These are phyloP conservation scores for Eutypa lata DNA, from an alignment of 2,329 filamentous ascomycete species.

Conservation along the genomic window DNA sequence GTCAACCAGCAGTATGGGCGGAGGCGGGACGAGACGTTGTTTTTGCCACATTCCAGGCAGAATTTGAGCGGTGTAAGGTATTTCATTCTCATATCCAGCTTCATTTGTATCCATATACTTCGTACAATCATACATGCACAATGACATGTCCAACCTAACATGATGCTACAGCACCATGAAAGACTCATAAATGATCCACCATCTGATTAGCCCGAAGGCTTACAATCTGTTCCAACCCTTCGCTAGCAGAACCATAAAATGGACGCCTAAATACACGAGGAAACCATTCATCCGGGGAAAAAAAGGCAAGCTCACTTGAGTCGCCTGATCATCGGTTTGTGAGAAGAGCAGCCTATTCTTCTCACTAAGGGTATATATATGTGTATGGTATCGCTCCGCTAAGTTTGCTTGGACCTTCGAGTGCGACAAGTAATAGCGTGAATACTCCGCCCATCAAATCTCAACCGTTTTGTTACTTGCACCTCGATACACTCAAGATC, in stretches of 20 bases:
- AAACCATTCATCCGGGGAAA: too few species aligned
- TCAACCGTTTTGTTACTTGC: too few species aligned
- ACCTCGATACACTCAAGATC: too few species aligned
- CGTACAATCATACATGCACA: neutral
- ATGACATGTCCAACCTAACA: neutral
- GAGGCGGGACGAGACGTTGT: neutral
- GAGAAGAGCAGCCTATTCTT: too few species aligned
- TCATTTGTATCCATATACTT: neutral
- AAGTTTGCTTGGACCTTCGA: too few species aligned
- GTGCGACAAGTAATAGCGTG: too few species aligned
- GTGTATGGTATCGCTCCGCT: too few species aligned
- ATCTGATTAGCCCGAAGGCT: neutral
- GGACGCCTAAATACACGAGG: neutral
- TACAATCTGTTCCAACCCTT: neutral
- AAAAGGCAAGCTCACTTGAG: too few species aligned
- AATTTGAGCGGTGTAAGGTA: neutral
- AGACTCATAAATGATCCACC: neutral
- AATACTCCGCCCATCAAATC: too few species aligned
- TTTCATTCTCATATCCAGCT: neutral
- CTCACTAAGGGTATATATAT: too few species aligned
- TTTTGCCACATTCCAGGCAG: neutral
- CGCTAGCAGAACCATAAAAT: neutral
- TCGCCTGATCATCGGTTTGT: too few species aligned
- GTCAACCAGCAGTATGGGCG: too few species aligned
- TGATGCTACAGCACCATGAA: neutral